Evolutionary conservation across 371 early-diverging fungal genomes (phyloP), one percentile per base, ranked within the genome.

Genomic region (Mucor velutinosus): DNA sequence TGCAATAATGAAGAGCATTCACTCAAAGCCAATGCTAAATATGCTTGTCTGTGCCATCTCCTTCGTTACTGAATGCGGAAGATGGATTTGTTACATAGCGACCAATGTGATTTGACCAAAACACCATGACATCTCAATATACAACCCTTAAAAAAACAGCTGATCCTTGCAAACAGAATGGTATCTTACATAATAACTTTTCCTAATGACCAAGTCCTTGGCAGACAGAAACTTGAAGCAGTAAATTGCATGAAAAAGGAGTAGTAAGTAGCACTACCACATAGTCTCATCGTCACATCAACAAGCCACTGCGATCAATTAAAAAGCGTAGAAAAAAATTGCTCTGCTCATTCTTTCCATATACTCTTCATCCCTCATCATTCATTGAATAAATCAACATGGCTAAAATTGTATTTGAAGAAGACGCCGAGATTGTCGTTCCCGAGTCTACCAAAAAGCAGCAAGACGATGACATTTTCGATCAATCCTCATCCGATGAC

Each of bases 391-490:
- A 11, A 11, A 53, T 25, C 53, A 25, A 53, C 21, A 80, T 80
- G 80, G 72, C 74, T n/a, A 80, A 80, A 35, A 80, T 76, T 35
- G 58, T 75, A 19, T 80, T 80, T 66, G 66, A 66, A 30, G 80
- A 80, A 64, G 80, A 80, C 59, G 80, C 73, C 21, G 67, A 71
- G 33, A 72, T 72, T 29, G 45, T 69, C 11, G 63, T 75, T 25
- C 72, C 75, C 21, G 75, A 69, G 43, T 58, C 70, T 17, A 59
- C 57, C 43, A 70, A 76, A 29, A 60, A 67, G 32, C 17, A 55
- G 19, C 71, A 49, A 32, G 62, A 65, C 25, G 58, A 69, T 14
- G 66, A 66, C 33, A 32, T 59, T 41, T 64, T 69, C 11, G 70
- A 71, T 15, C 67, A 71, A 12, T 70, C 77, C 41, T 53, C 53